These are phyloP conservation scores for Wickerhamiella bombiphila DNA, from an alignment of 805 yeast species.

Conservation along the genomic window DNA sequence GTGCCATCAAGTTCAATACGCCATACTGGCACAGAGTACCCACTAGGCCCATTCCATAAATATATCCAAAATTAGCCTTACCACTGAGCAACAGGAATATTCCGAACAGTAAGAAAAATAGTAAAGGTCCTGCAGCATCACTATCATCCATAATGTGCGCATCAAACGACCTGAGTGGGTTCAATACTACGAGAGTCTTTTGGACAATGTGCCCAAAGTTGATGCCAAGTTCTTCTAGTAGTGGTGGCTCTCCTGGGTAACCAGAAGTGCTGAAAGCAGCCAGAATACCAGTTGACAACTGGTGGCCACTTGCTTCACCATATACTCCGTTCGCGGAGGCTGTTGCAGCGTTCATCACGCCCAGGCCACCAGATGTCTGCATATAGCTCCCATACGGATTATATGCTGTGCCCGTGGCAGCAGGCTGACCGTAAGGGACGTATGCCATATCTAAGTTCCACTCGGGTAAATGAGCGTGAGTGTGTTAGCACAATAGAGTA, in stretches of 20 bases:
- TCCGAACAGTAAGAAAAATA: slow-evolving; percentile 80
- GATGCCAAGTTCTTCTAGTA: slow-evolving; percentile 84
- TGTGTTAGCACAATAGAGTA: no score
- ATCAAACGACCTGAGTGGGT: slow-evolving; percentile 47
- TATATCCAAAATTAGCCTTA: slow-evolving; percentile 90
- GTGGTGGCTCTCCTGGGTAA: slow-evolving; percentile 87
- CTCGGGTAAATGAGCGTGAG: no score
- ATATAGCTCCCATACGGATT: background rate
- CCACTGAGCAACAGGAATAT: slow-evolving; percentile 68
- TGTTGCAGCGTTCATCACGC: slow-evolving; percentile 8
- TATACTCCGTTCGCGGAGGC: slow-evolving; percentile 4
- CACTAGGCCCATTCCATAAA: slow-evolving; percentile 87
- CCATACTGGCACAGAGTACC: slow-evolving; percentile 78
- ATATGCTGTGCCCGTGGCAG: background rate
- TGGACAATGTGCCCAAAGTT: slow-evolving; percentile 75
- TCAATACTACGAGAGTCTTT: slow-evolving; percentile 71
- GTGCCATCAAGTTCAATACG: slow-evolving; percentile 75
- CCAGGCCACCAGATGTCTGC: slow-evolving; percentile 3
- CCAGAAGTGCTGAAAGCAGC: slow-evolving; percentile 92
- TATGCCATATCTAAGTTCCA: background rate
- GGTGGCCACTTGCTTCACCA: slow-evolving; percentile 5
- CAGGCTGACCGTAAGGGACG: background rate
- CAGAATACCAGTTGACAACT: slow-evolving; percentile 56
- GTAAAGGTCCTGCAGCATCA: slow-evolving; percentile 88
- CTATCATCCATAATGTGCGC: slow-evolving; percentile 73